These are phyloP conservation scores for Zopfia rhizophila DNA, from an alignment of 2,329 filamentous ascomycete species.

Conservation along the genomic window DNA sequence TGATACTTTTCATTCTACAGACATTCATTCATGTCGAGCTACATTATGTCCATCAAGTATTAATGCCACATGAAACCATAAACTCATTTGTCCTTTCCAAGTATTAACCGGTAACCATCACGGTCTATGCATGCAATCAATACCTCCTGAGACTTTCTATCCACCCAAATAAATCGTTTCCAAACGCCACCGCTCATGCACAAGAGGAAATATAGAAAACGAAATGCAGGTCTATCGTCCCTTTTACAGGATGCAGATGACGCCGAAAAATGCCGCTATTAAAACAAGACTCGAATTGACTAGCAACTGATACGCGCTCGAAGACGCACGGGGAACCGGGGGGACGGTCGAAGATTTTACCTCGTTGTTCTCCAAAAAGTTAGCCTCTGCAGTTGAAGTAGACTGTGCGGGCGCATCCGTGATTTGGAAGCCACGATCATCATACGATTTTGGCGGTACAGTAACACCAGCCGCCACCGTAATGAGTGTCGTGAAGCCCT, in stretches of 20 bases:
- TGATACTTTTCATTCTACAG: too few relatives aligned
- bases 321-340: constrained; percentile 22
- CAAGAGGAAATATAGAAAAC: neutral
- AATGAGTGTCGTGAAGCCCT: constrained; percentile 61
- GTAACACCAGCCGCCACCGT: constrained; percentile 51
- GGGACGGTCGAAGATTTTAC: constrained; percentile 17
- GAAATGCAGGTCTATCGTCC: constrained; percentile 10
- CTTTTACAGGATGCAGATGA: constrained; percentile 29
- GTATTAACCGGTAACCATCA: too few relatives aligned
- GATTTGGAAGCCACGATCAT: constrained; percentile 58
- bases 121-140: too few relatives aligned
- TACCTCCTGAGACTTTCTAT: constrained; percentile 2
- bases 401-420: constrained; percentile 32
- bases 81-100: too few relatives aligned
- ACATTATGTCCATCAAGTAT: too few relatives aligned
- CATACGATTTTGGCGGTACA: constrained; percentile 54
- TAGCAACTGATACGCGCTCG: constrained; percentile 24
- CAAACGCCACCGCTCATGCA: constrained; percentile 22
- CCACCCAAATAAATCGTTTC: neutral
- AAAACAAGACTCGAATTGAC: constrained; percentile 24
- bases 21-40: too few relatives aligned
- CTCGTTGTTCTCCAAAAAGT: constrained; percentile 26
- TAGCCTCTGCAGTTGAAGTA: constrained; percentile 17
- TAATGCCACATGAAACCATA: too few relatives aligned
- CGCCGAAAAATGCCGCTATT: constrained; percentile 33